These are phyloP conservation scores for Coffea eugenioides DNA, from an alignment of 257 asterid genomes.

Conservation along the genomic window DNA sequence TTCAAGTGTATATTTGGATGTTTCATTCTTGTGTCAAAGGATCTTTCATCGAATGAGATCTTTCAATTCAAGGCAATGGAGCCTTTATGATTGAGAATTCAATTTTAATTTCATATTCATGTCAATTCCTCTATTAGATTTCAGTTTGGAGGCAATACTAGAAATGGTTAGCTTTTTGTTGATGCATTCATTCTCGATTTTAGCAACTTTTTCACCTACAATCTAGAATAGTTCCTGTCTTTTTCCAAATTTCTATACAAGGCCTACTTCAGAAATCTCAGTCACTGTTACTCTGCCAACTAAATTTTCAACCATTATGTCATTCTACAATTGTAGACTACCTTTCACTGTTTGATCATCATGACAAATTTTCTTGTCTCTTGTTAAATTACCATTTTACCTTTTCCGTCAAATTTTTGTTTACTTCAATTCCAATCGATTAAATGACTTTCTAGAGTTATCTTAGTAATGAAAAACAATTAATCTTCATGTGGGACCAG, in stretches of 20 bases:
- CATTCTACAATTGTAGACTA: no score
- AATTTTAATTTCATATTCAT: neutral
- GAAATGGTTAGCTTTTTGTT: neutral
- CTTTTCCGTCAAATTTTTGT: neutral
- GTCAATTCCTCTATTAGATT: slow-evolving; percentile 7
- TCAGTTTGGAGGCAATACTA: neutral
- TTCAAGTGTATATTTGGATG: neutral
- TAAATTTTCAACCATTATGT: neutral
- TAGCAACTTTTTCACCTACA: slow-evolving; percentile 17
- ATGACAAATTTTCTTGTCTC: neutral
- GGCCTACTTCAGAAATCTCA: neutral
- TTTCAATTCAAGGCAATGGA: neutral
- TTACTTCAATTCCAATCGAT: neutral
- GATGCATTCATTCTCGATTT: neutral
- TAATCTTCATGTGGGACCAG: neutral
- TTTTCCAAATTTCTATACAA: slow-evolving; percentile 3
- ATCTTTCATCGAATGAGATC: neutral
- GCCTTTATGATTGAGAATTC: neutral
- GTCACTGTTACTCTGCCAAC: neutral
- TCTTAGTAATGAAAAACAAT: no score
- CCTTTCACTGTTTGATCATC: slow-evolving; percentile 5
- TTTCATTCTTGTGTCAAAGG: neutral
- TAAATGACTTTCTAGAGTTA: no score
- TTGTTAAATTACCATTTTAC: neutral
- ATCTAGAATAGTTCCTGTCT: slow-evolving; percentile 5